phyloP scores from a whole-genome alignment of 805 yeast genomes.

The Starmera dryadoides region DNA sequence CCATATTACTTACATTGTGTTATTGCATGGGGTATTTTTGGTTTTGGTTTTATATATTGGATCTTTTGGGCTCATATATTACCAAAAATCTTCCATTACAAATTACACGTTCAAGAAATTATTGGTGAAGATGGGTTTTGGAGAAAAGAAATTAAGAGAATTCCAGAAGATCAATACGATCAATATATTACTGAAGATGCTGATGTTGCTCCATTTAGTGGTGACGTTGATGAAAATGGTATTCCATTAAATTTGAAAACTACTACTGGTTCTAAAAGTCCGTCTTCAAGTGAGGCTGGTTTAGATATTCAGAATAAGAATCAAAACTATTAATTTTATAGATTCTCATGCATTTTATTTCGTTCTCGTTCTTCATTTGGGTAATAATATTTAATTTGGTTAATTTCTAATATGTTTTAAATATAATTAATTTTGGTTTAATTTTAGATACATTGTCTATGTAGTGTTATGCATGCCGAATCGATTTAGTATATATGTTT shows the following conservation, averaged over 20 bases:
- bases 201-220: neutral
- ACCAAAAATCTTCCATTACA: constrained; percentile 50
- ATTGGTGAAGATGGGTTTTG: constrained; percentile 67
- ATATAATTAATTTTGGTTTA: too few relatives aligned
- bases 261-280: neutral
- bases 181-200: constrained; percentile 8
- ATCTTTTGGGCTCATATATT: constrained; percentile 49
- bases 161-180: constrained; percentile 20
- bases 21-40: constrained; percentile 73
- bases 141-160: constrained; percentile 49
- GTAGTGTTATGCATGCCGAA: too few relatives aligned
- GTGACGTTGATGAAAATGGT: too few relatives aligned
- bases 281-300: neutral
- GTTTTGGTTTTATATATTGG: constrained; percentile 62
- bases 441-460: too few relatives aligned
- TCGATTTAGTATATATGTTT: too few relatives aligned
- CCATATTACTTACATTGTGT: constrained; percentile 81
- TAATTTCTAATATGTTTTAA: too few relatives aligned
- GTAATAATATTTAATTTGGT: too few relatives aligned
- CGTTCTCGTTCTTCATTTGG: too few relatives aligned
- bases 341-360: too few relatives aligned
- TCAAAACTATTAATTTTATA: too few relatives aligned
- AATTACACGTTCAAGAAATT: constrained; percentile 43
- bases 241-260: neutral
- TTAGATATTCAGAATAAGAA: too few relatives aligned